A percentile compares a stretch with the other conserved stretches of the same genome.
Conservation (phyloP, 768 basidiomycete species). For the Fibroporia radiculosa region DNA sequence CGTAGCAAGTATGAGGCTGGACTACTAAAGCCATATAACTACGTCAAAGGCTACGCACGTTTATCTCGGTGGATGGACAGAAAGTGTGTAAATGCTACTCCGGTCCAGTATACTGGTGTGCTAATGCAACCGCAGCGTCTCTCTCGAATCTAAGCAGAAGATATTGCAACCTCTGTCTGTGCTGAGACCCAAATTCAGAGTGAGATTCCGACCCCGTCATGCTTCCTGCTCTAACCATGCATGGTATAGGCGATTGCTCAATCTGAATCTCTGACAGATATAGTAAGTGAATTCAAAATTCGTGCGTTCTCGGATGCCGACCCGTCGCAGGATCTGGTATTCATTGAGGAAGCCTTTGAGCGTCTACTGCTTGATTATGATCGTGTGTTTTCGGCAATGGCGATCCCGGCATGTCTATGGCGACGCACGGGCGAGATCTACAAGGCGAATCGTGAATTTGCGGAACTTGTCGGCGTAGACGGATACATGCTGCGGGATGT, state of each 20-base stretch:
- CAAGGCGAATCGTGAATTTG: slow-evolving; percentile 95
- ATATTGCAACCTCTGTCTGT: slow-evolving; percentile 86
- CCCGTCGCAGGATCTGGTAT: slow-evolving; percentile 70
- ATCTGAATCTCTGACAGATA: slow-evolving; percentile 59
- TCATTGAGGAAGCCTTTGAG: slow-evolving; percentile 98
- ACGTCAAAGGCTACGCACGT: slow-evolving; percentile 91
- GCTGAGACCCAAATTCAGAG: slow-evolving; percentile 78
- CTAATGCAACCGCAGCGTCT: slow-evolving; percentile 46
- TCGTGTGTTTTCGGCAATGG: slow-evolving; percentile 91
- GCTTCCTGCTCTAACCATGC: slow-evolving; percentile 2
- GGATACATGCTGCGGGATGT: slow-evolving; percentile 86
- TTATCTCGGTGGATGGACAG: slow-evolving; percentile 92
- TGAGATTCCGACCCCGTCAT: slow-evolving; percentile 23
- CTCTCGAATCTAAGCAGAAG: slow-evolving; percentile 84
- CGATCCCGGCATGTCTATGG: slow-evolving; percentile 96
- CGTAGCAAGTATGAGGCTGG: slow-evolving; percentile 97
- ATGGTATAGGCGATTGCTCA: slow-evolving; percentile 65
- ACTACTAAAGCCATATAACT: slow-evolving; percentile 90
- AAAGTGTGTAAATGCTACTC: slow-evolving; percentile 52
- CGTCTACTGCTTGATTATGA: slow-evolving; percentile 93
- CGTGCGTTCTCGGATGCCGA: background rate
- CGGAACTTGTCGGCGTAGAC: slow-evolving; percentile 82
- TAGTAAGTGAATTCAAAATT: slow-evolving; percentile 38
- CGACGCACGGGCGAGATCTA: slow-evolving; percentile 96
- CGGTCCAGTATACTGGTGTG: background rate